Percentiles rank a stretch among this genome's conserved stretches.
Conservation (phyloP, 169 alveolate species). For the Cryptosporidium parvum region DNA sequence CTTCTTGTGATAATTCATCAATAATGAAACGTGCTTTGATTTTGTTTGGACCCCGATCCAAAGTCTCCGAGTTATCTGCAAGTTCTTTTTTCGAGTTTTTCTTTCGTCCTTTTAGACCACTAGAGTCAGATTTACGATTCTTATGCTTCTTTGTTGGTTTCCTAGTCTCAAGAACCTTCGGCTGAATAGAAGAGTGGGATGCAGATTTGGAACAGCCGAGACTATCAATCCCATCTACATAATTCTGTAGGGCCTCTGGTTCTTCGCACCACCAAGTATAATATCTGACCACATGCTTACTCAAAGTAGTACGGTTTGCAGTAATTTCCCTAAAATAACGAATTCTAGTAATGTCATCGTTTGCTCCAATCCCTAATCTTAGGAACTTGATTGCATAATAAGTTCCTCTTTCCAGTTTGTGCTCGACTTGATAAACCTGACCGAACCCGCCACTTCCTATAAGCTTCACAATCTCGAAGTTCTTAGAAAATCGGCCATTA, state of each 20-base stretch:
- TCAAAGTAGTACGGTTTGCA: constrained; percentile 88
- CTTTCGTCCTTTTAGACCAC: neutral
- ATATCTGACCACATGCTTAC: constrained; percentile 91
- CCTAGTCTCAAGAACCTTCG: constrained; percentile 25
- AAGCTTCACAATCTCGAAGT: constrained; percentile 85
- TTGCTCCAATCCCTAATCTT: constrained; percentile 83
- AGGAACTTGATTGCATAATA: constrained; percentile 89
- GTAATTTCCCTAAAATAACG: constrained; percentile 90
- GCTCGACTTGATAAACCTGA: constrained; percentile 88
- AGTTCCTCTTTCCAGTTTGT: constrained; percentile 89
- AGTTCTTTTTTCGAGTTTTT: neutral
- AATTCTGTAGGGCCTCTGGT: constrained; percentile 87
- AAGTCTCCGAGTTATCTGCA: neutral
- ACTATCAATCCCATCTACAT: constrained; percentile 82
- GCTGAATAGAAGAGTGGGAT: constrained; percentile 62
- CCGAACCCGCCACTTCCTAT: constrained; percentile 93
- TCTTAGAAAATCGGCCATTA: constrained; percentile 88
- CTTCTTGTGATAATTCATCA: neutral
- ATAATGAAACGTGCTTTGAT: neutral
- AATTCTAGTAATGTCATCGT: constrained; percentile 86
- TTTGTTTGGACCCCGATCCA: neutral
- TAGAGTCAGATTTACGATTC: neutral
- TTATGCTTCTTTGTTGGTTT: constrained; percentile 5
- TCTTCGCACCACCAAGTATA: constrained; percentile 95
- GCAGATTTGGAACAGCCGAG: constrained; percentile 82